Evolutionary conservation across 2,329 filamentous ascomycete species (phyloP), one percentile per base, ranked within the genome.

Genomic region (Colletotrichum melonis): DNA sequence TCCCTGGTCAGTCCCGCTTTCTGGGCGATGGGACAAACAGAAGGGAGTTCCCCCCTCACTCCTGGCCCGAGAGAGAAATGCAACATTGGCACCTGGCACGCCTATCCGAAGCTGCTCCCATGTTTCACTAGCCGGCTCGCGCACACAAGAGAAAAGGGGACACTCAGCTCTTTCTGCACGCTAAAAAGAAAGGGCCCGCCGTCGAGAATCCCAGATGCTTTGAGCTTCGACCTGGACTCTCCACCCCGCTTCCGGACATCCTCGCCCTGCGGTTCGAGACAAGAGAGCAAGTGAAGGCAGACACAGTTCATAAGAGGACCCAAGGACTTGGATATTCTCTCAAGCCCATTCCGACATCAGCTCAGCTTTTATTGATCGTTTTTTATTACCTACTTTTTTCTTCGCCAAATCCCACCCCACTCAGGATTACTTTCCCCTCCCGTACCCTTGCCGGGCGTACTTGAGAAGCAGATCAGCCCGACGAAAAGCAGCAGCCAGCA

Each of bases 101-200:
- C 35, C 38, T 26, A 42, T 63, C 26, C 59, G 35, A 55, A 63
- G 24, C 60, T 59, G 55, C 56, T 71, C 56, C 67, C 63, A 73
- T 71, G 71, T 71, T 73, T 71, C 71, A 73, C 71, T 65, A 73
- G 71, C 49, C 56, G 68, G 60, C 63, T 63, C 46, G 62, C 55
- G 56, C 67, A 66, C 67, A 66, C 59, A 66, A 62, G 60, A 62
- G 67, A 63, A 70, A 71, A 73, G 71, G 67, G 71, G 71, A 73
- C 56, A 49, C 26, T 52, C 60, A 65, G 24, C 59, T 38, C 42
- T 46, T 42, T 71, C 71, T 73, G 67, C 67, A 73, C 71, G 71
- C 71, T 73, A 73, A 71, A 72, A 73, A 71, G 67, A 73, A 60
- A 71, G 67, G 71, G 71, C 62, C 67, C 67, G 71, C 71, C 71